Evolutionary conservation across 2,329 filamentous ascomycete genomes (phyloP), one percentile per base, ranked within the genome.

Genomic region (Endoconidiophora laricicola): DNA sequence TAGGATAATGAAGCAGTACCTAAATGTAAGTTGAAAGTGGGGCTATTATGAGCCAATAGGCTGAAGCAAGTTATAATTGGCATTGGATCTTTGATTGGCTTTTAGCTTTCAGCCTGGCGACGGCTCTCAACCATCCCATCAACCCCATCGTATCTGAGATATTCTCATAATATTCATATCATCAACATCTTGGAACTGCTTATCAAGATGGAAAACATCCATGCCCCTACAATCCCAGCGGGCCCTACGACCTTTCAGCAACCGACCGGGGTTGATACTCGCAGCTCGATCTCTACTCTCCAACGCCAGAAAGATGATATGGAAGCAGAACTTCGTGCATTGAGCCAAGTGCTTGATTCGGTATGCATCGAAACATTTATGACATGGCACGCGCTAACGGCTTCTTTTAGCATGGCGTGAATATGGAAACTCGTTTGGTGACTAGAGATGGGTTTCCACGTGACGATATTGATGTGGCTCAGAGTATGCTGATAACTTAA

Each of bases 401-500:
- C 23, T 22, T 12, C 44, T 40, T 39, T 5, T 59, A 95, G 88
- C 90, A 96, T 69, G 80, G 83, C 42, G 90, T 94, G 48, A 81
- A 83, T 59, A 98, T 98, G 91, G 81, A 82, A 59, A 95, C 91
- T 6, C 73, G 78, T 52, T 76, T 98, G 38, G 78, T 86, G 22
- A 95, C 90, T 12, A 76, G 79, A 54, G 91, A 96, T 65, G 91
- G 91, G 44, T 98, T 86, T 62, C 91, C 91, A 29, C 78, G 91
- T 61, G 81, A 85, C 58, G 91, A 98, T 65, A 81, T 98, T 56
- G 91, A 98, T 63, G 83, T 98, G 55, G 83, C 91, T 23, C 90
- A 95, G 67, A 91, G 86, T 91, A 78, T 56, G 71, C 50, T 33
- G 14, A 26, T 47, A 47, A 7, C 36, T n/a, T 48, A 26, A 23